A percentile compares a stretch with the other conserved stretches of the same genome.
These are phyloP conservation scores for Penicillium chermesinum DNA, from an alignment of 495 filamentous ascomycete species.

Conservation along the genomic window DNA sequence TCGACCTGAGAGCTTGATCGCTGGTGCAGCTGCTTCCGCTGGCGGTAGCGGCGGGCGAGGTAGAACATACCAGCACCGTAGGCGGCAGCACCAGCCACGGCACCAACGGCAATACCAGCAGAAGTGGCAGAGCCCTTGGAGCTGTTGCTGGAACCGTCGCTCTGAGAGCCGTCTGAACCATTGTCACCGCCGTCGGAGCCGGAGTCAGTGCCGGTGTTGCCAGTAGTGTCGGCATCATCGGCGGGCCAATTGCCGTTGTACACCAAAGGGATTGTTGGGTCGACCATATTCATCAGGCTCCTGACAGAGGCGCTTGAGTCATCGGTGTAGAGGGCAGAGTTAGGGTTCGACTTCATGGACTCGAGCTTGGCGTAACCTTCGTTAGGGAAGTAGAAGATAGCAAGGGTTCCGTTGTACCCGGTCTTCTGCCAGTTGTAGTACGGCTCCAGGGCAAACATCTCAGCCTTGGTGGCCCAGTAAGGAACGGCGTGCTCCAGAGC, in stretches of 20 bases:
- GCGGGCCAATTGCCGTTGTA: constrained; percentile 47
- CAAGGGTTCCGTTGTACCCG: constrained; percentile 81
- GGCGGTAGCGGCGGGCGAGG: constrained; percentile 88
- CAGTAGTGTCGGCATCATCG: constrained; percentile 21
- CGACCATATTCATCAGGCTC: constrained; percentile 73
- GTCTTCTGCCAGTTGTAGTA: constrained; percentile 64
- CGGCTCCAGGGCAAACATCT: constrained; percentile 72
- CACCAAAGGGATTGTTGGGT: constrained; percentile 76
- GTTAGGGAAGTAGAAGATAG: constrained; percentile 65
- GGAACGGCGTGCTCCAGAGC: constrained; percentile 65
- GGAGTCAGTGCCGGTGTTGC: constrained; percentile 2
- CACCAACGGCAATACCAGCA: constrained; percentile 76
- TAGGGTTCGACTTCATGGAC: constrained; percentile 61
- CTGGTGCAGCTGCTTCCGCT: constrained; percentile 72
- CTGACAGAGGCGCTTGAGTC: constrained; percentile 43
- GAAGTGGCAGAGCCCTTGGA: constrained; percentile 61
- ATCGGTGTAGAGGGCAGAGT: constrained; percentile 69
- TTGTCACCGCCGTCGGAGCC: constrained; percentile 9
- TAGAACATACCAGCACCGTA: constrained; percentile 99
- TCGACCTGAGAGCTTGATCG: constrained; percentile 61
- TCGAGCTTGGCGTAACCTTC: constrained; percentile 57
- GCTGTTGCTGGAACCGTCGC: constrained; percentile 44
- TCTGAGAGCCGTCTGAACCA: constrained; percentile 16
- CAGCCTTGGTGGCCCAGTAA: constrained; percentile 41
- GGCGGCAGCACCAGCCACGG: constrained; percentile 73